Conservation (phyloP, 2,329 filamentous ascomycete genomes). For the Cercospora sojina region DNA sequence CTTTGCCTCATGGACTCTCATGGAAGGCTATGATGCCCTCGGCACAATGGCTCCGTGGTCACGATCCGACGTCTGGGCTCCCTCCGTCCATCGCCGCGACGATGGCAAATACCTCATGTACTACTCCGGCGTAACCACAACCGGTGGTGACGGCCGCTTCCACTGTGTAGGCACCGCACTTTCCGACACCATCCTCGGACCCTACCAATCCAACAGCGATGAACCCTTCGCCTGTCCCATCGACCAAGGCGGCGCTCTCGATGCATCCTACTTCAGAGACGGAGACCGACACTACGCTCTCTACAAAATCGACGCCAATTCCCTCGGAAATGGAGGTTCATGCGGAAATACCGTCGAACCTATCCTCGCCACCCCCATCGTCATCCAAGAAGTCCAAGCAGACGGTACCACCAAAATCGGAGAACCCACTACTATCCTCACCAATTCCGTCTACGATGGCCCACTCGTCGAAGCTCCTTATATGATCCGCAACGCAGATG, state of each 20-base stretch:
- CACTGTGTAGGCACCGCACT: slow-evolving; percentile 35
- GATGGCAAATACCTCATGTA: slow-evolving; percentile 35
- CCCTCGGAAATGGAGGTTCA: slow-evolving; percentile 29
- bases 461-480: slow-evolving; percentile 34
- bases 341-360: slow-evolving; percentile 31
- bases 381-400: slow-evolving; percentile 30
- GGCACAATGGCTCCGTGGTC: slow-evolving; percentile 34
- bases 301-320: slow-evolving; percentile 36
- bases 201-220: slow-evolving; percentile 28
- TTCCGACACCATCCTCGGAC: slow-evolving; percentile 27
- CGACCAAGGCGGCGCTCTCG: slow-evolving; percentile 33
- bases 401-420: slow-evolving; percentile 32
- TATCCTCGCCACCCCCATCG: slow-evolving; percentile 29
- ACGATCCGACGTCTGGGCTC: slow-evolving; percentile 38
- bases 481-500: slow-evolving; percentile 25
- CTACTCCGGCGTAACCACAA: slow-evolving; percentile 32
- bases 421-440: slow-evolving; percentile 23
- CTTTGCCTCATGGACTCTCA: slow-evolving; percentile 36
- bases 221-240: slow-evolving; percentile 31
- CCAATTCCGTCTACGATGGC: slow-evolving; percentile 28
- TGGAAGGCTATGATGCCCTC: slow-evolving; percentile 35
- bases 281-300: slow-evolving; percentile 28
- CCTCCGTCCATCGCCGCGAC: slow-evolving; percentile 33
- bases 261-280: slow-evolving; percentile 33
- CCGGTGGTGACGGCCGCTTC: slow-evolving; percentile 26